These are phyloP conservation scores for Geotrichum ghanense DNA, from an alignment of 805 yeast species.

Conservation along the genomic window DNA sequence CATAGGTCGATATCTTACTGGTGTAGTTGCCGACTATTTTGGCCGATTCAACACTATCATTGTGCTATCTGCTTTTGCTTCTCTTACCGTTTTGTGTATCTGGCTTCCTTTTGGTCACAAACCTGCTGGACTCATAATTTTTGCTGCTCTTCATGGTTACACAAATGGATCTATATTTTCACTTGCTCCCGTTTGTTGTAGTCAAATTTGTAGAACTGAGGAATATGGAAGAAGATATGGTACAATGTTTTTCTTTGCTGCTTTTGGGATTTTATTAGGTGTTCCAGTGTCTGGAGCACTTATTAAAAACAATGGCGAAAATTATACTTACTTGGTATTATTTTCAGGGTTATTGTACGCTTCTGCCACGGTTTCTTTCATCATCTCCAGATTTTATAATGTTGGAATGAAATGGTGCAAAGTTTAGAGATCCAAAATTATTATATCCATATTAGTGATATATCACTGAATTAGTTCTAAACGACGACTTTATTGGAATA, in stretches of 20 bases:
- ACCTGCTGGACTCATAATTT: conserved; percentile 31
- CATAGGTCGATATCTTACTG: conserved; percentile 36
- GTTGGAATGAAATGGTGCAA: background rate
- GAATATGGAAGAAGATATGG: conserved; percentile 47
- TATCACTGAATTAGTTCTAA: too few relatives aligned
- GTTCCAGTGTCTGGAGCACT: conserved; percentile 42
- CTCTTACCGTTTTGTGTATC: conserved; percentile 24
- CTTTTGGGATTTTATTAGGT: conserved; percentile 37
- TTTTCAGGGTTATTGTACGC: conserved; percentile 6
- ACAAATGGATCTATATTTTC: conserved; percentile 45
- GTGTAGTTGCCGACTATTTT: conserved; percentile 32
- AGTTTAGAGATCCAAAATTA: too few relatives aligned
- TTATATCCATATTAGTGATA: too few relatives aligned
- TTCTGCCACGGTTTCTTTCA: background rate
- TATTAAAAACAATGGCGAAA: conserved; percentile 16
- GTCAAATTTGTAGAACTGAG: conserved; percentile 45
- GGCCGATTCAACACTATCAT: conserved; percentile 46
- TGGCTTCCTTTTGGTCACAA: conserved; percentile 35
- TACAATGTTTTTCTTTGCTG: conserved; percentile 45
- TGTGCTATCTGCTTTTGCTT: conserved; percentile 25
- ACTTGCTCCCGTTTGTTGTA: conserved; percentile 47
- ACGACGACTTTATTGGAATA: too few relatives aligned
- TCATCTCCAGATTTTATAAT: conserved; percentile 1
- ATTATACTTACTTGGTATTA: conserved; percentile 7
- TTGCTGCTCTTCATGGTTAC: conserved; percentile 42